Evolutionary conservation across 306 rosid genomes (phyloP), one percentile per base, ranked within the genome.

Genomic region (Prunus campanulata): DNA sequence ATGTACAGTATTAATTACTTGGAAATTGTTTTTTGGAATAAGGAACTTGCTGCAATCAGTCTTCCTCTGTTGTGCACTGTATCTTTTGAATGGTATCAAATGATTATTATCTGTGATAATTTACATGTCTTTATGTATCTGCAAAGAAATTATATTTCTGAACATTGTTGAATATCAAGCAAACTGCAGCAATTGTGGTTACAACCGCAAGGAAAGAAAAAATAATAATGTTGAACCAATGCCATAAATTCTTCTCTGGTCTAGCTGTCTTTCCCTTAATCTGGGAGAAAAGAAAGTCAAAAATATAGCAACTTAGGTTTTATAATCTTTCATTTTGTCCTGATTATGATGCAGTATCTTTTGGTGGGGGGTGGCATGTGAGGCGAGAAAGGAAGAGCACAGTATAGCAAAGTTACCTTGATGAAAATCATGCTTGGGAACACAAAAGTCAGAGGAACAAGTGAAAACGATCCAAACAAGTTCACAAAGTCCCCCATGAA

Each of bases 401-500:
- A 60, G n/a, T 24, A 3, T 20, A n/a, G 48, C 12, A 22, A 12
- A 18, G 5, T 46, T 10, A 89, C 91, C 91, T 89, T 89, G 49
- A 90, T 74, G 75, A 87, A 90, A 75, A 87, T 46, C 90, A 90
- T 80, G 88, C 91, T 90, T 29, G 88, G 90, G 69, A 90, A 84
- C 64, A 74, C 49, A 76, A 87, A 90, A 62, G 94, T 90, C 0
- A 90, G 83, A 6, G 91, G 91, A 63, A 87, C 48, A 29, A 87
- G 87, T 0, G 87, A 51, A 55, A 87, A 86, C 7, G 90, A 85
- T 39, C 90, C 94, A 3, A 86, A 35, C 69, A 90, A 79, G 54
- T 86, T 90, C 24, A 90, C 86, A 48, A 90, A 90, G 62, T 90
- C 88, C 9, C 87, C 88, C 78, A 89, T 85, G 71, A 89, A 89